Evolutionary conservation across 148 eudicot species (phyloP), one percentile per base, ranked within the genome.

Genomic region (Chenopodium album): DNA sequence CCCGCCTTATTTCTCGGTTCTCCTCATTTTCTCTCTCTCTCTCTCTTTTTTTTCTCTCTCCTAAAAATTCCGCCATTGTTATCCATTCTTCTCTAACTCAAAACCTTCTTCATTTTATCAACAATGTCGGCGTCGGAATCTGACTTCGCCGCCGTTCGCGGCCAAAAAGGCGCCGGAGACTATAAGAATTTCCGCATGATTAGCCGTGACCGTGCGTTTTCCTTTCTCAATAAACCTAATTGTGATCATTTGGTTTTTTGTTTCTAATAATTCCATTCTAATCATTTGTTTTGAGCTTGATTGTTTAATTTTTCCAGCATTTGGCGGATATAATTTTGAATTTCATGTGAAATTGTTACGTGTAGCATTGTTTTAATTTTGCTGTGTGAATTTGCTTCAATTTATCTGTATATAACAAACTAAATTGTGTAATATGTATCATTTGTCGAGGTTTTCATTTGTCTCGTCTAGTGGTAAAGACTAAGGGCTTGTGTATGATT

Each of bases 51-150:
- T 48, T 48, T 63, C 62, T 76, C 26, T 63, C 17, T 26, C 22
- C 63, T 52, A 46, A 46, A 34, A 13, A 20, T 46, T 84, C 74
- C 83, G 66, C 85, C 79, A 79, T 80, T 73, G 75, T 76, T 62
- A 70, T 19, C 52, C 83, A 70, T 78, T 76, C 37, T 71, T 60
- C 19, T 14, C 13, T 17, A 16, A 17, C 65, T 13, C 14, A 29
- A 28, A 52, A 37, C 46, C 77, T 63, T 60, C 75, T n/a, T 75
- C 32, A 32, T 52, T 13, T 70, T 5, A 76, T 64, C 44, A 1
- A 81, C 68, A 54, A 93, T 93, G 98, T 92, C 98, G 76, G 68
- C 87, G 47, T 92, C 98, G n/a, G 97, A 93, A 73, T 90, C 92
- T 2, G 97, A 93, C 2, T 67, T 81, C 14, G 85, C 86, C 34